Conservation (phyloP, 2,329 filamentous ascomycete genomes). For the Coniochaeta sp. region DNA sequence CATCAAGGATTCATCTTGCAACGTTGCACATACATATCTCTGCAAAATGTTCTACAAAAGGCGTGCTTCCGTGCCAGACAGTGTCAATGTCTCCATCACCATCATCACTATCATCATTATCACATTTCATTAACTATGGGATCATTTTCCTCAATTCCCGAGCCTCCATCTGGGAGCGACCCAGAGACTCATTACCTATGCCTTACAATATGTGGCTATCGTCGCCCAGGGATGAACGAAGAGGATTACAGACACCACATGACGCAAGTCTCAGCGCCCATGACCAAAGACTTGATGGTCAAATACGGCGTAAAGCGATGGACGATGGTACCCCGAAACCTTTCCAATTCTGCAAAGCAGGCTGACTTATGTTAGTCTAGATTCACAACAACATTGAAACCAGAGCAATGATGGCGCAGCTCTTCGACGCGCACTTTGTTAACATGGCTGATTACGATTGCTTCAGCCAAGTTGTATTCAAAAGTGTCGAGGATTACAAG, state of each 20-base stretch:
- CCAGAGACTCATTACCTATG: conserved; percentile 20
- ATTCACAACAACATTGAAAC: conserved; percentile 30
- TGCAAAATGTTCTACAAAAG: too few species aligned
- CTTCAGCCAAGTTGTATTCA: conserved; percentile 40
- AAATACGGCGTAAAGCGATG: conserved; percentile 39
- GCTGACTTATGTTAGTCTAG: conserved; percentile 14
- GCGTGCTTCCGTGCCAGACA: too few species aligned
- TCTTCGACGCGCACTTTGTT: conserved; percentile 37
- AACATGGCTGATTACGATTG: conserved; percentile 42
- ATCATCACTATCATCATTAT: neutral
- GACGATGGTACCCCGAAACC: conserved; percentile 26
- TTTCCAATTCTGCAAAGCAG: neutral
- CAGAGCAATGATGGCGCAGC: conserved; percentile 28
- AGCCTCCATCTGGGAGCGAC: neutral
- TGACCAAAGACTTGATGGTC: conserved; percentile 35
- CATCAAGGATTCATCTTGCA: neutral
- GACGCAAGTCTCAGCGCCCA: conserved; percentile 34
- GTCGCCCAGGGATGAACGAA: conserved; percentile 37
- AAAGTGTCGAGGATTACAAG: conserved; percentile 35
- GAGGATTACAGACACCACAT: conserved; percentile 39
- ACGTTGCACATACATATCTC: too few species aligned
- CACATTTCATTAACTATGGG: neutral
- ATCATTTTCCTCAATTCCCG: neutral
- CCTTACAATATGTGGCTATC: conserved; percentile 40
- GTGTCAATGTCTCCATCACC: too few species aligned